These are phyloP conservation scores for Schizopora paradoxa DNA, from an alignment of 1,284 basidiomycete genomes.

Conservation along the genomic window DNA sequence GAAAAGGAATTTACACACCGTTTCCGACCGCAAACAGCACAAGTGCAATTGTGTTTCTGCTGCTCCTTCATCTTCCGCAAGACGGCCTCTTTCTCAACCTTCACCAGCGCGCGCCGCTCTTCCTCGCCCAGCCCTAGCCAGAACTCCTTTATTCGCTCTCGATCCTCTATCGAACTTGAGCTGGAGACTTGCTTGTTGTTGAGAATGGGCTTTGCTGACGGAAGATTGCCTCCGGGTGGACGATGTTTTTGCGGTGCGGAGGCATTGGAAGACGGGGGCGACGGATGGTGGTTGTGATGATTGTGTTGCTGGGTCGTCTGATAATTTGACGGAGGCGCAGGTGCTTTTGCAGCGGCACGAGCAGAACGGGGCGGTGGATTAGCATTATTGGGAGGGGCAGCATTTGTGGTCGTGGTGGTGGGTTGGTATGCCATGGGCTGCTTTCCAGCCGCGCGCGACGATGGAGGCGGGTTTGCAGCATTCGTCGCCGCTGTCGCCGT, in stretches of 20 bases:
- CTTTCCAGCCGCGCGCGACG: conserved; percentile 21
- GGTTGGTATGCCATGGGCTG: conserved; percentile 27
- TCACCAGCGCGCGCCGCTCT: conserved; percentile 86
- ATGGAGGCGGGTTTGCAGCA: conserved; percentile 27
- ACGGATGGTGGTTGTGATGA: conserved; percentile 59
- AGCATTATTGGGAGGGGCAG: conserved; percentile 30
- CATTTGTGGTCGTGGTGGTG: conserved; percentile 29
- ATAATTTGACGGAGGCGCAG: conserved; percentile 51
- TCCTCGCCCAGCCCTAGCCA: conserved; percentile 89
- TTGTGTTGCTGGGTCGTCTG: conserved; percentile 38
- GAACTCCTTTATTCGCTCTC: conserved; percentile 95
- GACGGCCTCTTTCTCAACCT: conserved; percentile 96
- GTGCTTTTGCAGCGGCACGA: conserved; percentile 66
- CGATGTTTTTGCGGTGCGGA: conserved; percentile 44
- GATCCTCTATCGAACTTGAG: conserved; percentile 85
- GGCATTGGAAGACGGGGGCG: conserved; percentile 62
- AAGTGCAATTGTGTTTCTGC: conserved; percentile 92
- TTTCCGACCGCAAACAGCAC: conserved; percentile 96
- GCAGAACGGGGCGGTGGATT: conserved; percentile 35
- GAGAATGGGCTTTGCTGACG: conserved; percentile 40
- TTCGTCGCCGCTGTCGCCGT: conserved; percentile 31
- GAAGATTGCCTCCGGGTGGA: conserved; percentile 33
- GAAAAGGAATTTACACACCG: conserved; percentile 58
- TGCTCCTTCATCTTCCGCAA: conserved; percentile 99
- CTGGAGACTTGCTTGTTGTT: conserved; percentile 79